Evolutionary conservation across 306 rosid species (phyloP).

Genomic region (Purshia tridentata): DNA sequence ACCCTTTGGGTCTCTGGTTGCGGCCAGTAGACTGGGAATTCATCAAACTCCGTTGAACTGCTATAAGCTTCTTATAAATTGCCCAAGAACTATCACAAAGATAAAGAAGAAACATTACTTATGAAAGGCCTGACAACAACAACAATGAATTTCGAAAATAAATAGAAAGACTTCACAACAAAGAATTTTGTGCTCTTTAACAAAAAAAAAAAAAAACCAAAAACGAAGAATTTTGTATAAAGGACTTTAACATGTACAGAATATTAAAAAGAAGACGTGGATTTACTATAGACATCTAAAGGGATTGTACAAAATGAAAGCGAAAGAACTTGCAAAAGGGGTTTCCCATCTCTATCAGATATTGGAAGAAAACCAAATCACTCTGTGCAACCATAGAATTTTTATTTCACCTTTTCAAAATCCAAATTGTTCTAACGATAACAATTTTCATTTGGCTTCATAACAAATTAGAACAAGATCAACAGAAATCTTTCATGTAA

Average conservation of each 20-base stretch:
- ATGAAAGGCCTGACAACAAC: neutral
- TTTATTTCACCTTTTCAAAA: neutral
- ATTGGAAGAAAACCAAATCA: neutral
- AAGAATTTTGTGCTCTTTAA: too few species aligned
- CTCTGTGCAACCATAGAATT: neutral
- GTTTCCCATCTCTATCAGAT: neutral
- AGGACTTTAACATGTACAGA: too few species aligned
- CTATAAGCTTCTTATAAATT: slow-evolving; percentile 1
- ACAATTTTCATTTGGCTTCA: neutral
- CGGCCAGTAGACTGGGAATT: slow-evolving; percentile 32
- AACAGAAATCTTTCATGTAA: neutral
- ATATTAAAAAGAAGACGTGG: too few species aligned
- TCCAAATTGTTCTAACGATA: neutral
- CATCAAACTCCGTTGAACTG: neutral
- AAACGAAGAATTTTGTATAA: neutral
- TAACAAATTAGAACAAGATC: slow-evolving; percentile 2
- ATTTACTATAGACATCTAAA: too few species aligned
- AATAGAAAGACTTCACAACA: too few species aligned
- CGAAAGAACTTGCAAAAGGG: neutral
- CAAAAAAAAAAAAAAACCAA: neutral
- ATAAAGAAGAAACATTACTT: neutral
- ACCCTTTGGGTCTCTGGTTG: slow-evolving; percentile 38
- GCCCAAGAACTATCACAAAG: neutral
- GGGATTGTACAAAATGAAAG: too few species aligned
- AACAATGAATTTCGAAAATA: too few species aligned